Evolutionary conservation across 345 rosid species (phyloP).

Genomic region (Geranium brycei): DNA sequence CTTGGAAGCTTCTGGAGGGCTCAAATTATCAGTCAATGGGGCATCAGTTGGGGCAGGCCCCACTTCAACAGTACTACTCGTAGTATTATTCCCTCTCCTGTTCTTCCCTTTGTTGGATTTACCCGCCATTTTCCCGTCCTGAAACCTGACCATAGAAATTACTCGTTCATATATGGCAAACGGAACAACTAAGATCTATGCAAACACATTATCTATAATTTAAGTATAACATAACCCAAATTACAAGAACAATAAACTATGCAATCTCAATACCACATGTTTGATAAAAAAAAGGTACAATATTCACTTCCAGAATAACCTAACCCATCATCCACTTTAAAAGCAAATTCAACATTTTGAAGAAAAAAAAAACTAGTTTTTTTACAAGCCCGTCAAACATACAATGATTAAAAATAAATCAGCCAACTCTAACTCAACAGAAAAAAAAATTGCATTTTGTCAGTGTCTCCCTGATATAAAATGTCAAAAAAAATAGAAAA

Average conservation of each 20-base stretch:
- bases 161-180: neutral
- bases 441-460: neutral
- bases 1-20: conserved; percentile 17
- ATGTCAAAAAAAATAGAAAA: no score
- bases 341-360: no score
- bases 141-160: neutral
- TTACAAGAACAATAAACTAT: no score
- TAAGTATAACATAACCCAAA: no score
- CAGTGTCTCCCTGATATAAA: neutral
- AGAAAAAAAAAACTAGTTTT: no score
- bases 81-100: conserved; percentile 27
- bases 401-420: neutral
- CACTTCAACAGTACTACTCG: conserved; percentile 24
- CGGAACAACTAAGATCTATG: neutral
- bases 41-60: conserved; percentile 18
- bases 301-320: no score
- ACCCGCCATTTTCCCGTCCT: conserved; percentile 55
- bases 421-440: neutral
- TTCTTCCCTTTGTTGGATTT: conserved; percentile 73
- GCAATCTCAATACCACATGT: no score
- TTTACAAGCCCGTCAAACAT: no score
- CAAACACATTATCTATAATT: neutral
- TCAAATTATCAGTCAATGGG: conserved; percentile 21
- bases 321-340: no score
- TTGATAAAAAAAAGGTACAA: no score